Evolutionary conservation across 345 rosid species (phyloP).

Genomic region (Brassica napus): Da-Ae NC_063440.1:22262501-22263000

Average conservation of each 20-base stretch:
- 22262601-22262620: background rate
- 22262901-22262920: background rate
- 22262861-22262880: background rate
- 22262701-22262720: slow-evolving; percentile 90
- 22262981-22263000: background rate
- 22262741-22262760: slow-evolving; percentile 86
- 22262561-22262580: background rate
- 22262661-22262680: slow-evolving; percentile 62
- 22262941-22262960: background rate
- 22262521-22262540: background rate
- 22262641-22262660: background rate
- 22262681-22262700: slow-evolving; percentile 84
- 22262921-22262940: background rate
- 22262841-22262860: slow-evolving; percentile 4
- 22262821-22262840: slow-evolving; percentile 10
- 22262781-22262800: slow-evolving; percentile 61
- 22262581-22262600: background rate
- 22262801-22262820: background rate
- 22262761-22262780: slow-evolving; percentile 59
- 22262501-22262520: background rate
- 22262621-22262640: background rate
- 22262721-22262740: slow-evolving; percentile 92
- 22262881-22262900: slow-evolving; percentile 2
- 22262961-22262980: background rate
- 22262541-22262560: background rate